These are phyloP conservation scores for Daldinia concentrica DNA, from an alignment of 495 filamentous ascomycete genomes.

Conservation along the genomic window DNA sequence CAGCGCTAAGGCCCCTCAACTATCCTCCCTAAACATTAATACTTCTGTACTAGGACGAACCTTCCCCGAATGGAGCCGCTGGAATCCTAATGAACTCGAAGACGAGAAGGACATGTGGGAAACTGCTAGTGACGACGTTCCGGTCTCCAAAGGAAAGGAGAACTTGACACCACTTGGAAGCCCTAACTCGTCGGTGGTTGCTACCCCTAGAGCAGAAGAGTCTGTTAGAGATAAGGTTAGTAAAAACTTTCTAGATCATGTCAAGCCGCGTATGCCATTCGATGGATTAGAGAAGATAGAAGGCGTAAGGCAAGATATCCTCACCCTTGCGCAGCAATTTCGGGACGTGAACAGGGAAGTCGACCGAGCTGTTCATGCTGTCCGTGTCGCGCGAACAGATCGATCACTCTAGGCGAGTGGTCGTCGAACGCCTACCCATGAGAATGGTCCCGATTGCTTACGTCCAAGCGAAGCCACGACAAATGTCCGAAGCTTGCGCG, in stretches of 20 bases:
- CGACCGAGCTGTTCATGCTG: background rate
- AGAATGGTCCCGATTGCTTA: background rate
- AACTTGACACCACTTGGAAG: constrained; percentile 49
- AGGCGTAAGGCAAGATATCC: background rate
- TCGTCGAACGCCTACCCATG: background rate
- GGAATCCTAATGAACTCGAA: constrained; percentile 38
- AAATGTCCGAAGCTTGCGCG: background rate
- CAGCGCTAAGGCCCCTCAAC: constrained; percentile 23
- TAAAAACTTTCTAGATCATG: background rate
- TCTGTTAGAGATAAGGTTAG: constrained; percentile 24
- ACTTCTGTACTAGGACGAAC: constrained; percentile 69
- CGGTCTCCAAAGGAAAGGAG: constrained; percentile 47
- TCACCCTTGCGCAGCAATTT: background rate
- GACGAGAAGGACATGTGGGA: constrained; percentile 37
- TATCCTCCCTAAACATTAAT: constrained; percentile 55
- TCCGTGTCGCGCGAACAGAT: background rate
- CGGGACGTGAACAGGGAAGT: background rate
- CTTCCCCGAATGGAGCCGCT: constrained; percentile 67
- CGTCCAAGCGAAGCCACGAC: background rate
- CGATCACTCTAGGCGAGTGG: background rate
- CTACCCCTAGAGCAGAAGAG: constrained; percentile 29
- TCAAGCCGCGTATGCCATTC: background rate
- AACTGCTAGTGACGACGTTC: constrained; percentile 26
- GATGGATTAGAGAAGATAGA: background rate
- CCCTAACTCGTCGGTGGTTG: constrained; percentile 23